A percentile compares a stretch with the other conserved stretches of the same genome.
phyloP scores from a whole-genome alignment of 2,329 filamentous ascomycete genomes.

The Neofusicoccum parvum region DNA sequence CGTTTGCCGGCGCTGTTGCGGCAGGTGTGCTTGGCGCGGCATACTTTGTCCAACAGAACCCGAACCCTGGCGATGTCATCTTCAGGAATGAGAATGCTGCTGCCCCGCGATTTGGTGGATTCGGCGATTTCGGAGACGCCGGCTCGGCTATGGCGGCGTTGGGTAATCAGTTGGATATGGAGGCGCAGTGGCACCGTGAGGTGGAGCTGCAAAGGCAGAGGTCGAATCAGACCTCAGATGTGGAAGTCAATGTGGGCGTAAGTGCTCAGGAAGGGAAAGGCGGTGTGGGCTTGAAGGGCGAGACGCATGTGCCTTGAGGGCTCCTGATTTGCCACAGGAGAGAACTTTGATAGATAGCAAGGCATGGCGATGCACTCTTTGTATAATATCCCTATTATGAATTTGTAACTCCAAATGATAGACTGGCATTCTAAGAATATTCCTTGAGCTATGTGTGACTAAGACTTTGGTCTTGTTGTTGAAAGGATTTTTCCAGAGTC shows the following conservation, averaged over 20 bases:
- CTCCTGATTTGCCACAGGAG: no score
- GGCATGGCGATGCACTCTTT: no score
- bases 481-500: no score
- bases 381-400: no score
- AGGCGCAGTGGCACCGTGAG: slow-evolving; percentile 17
- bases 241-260: slow-evolving; percentile 23
- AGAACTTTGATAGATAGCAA: no score
- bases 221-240: background rate
- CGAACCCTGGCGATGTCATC: slow-evolving; percentile 5
- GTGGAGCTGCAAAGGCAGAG: slow-evolving; percentile 17
- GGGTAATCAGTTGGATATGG: slow-evolving; percentile 20
- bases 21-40: background rate
- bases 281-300: slow-evolving; percentile 3
- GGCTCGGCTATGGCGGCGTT: slow-evolving; percentile 25
- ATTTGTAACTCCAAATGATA: no score
- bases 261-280: slow-evolving; percentile 10
- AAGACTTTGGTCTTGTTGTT: no score
- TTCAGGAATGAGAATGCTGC: slow-evolving; percentile 8
- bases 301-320: background rate
- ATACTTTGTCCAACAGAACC: slow-evolving; percentile 15
- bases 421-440: no score
- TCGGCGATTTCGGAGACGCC: slow-evolving; percentile 20
- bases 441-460: no score
- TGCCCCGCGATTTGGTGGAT: background rate
- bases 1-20: background rate